Base-by-base conservation (phyloP, 2,329 filamentous ascomycete genomes). In the Beauveria asiatica region DNA sequence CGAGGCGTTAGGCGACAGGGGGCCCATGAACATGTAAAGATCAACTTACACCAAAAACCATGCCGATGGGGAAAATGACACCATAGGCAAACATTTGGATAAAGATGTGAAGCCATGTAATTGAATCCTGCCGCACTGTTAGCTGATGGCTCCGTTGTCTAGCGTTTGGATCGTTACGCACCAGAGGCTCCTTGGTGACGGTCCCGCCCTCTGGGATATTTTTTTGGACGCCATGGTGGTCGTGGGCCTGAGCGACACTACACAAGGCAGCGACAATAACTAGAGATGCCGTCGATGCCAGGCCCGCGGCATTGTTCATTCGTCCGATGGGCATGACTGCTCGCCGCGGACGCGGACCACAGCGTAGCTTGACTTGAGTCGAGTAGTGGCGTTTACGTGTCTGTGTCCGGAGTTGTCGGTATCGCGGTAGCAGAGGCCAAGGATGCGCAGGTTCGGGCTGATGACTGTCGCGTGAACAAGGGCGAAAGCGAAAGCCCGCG, bases 21-120 rank as follows among this genome's bases (percentile, higher is more conserved):
- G 23, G 33, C 39, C 33, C 33, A 37, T 37, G 9, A 11, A 11
- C 11, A 46, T 52, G 19, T 41, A 23, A 27, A 27, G 55, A 44
- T 56, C 57, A 48, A 27, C 48, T 68, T 83, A 94, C 90, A 62
- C 93, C 93, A 19, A 97, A 79, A 46, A 97, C 92, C 93, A 99
- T 97, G 67, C 94, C 94, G 17, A 90, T 81, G 11, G 94, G 94
- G 69, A 96, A 97, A 62, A 97, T 83, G 66, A 99, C 80, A 63
- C 94, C 94, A 79, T 95, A 97, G 61, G 92, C 85, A 61, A 94
- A 70, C 72, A 86, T 88, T 80, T 96, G 92, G 50, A 96, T 74
- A 62, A 96, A 81, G 69, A 99, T 97, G 75, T 99, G 94, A 66
- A 88, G 81, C 94, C 94, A 99, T 83, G 99, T 75, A 68, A 86